Base-by-base conservation (phyloP, 371 early-diverging fungal species). In the Mortierella sp. region DNA sequence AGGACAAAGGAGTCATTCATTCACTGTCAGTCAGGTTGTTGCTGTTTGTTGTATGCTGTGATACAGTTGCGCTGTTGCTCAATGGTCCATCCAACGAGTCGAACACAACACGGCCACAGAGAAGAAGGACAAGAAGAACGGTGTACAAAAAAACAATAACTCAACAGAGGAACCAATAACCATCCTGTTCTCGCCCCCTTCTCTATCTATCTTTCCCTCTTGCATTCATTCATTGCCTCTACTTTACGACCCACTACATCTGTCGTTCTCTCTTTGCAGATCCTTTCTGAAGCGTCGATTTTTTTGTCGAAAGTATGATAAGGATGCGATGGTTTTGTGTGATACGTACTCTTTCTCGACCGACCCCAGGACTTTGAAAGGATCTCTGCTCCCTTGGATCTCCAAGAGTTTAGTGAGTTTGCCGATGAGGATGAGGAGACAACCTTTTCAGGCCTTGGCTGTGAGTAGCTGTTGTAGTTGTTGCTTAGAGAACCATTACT, bases 341-440 rank as follows among this genome's bases (percentile, higher is more conserved):
- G 19, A 1, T 31, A 69, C 82, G 61, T 82, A 86, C 86, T 82
- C 77, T 86, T 86, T 72, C 82, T 76, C 53, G 74, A 69, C 9
- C 82, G 79, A 31, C 82, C 82, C 77, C 71, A 77, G 16, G 82
- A 67, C 74, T 79, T 86, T 55, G 82, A 77, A 31, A 86, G 53
- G 53, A 86, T 82, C 73, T 82, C 86, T 21, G 82, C 86, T 8
- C 86, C 86, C 64, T 79, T 86, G 51, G 79, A 72, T 54, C 71
- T 69, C 86, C 86, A 86, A 0, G 86, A 86, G 19, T 77, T 77
- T 24, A 82, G 28, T 11, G 86, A 86, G 69, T 71, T 79, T 16
- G 86, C 79, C 5, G 86, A 79, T 9, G 81, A 79, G 21, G 82
- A 69, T 2, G 79, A 74, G n/a, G 85, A 81, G 19, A 74, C 69